Base-by-base conservation (phyloP, 1,139 yeast species). In the Nakaseomyces glabratus region DNA sequence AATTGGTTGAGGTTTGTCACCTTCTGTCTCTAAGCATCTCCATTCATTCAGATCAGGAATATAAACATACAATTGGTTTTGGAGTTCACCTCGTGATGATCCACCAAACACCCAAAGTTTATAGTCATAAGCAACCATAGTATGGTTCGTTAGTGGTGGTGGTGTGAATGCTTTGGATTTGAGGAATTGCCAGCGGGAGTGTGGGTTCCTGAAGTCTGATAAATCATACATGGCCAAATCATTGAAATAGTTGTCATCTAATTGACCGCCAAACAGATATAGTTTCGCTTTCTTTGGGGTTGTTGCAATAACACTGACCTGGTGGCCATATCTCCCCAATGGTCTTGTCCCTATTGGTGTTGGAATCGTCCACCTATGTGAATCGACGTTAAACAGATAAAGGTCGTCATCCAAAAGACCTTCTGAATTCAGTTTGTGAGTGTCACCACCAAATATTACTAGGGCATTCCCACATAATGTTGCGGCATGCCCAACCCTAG, bases 361-460 rank as follows among this genome's bases (percentile, higher is more conserved):
- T 13, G 96, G 94, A 16, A 84, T 74, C 4, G 96, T 86, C 82
- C 95, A 88, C 58, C 86, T 85, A 51, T 76, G 69, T 34, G 94
- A 82, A 50, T 85, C 81, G 51, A 90, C 82, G 63, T 90, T 90
- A 62, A 90, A 81, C 52, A 90, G 70, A 58, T 90, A 90, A 42
- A 90, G 66, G 52, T 78, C 80, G 57, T 88, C 85, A 58, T 88
- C 96, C 49, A 93, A 86, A 45, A 79, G 73, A 3, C 86, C 88
- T 21, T 67, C 68, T 41, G 73, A 73, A 47, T 82, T 86, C 21
- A 90, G 82, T 48, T 82, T 85, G 35, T 77, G 82, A 1, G 97
- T 90, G 55, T 90, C 98, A 49, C 99, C 99, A 30, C 97, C 98
- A 61, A 84, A 90, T 15, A 90, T 76, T 33, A 90, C 86, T 52